phyloP scores from a whole-genome alignment of 106 monocot genomes.

The Gastrodia elata region DNA sequence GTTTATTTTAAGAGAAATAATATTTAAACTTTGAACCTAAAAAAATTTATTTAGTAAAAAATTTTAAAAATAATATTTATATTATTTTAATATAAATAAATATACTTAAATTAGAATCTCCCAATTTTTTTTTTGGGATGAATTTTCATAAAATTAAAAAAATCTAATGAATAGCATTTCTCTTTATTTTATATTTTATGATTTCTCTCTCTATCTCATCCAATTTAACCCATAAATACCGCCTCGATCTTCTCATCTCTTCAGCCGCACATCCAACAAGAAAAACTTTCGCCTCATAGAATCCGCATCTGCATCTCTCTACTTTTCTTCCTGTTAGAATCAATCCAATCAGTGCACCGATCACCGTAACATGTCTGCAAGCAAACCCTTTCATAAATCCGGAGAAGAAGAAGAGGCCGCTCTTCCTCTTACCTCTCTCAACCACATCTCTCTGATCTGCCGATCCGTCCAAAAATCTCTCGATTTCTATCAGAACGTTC shows the following conservation, averaged over 20 bases:
- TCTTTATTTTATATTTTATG: too few species aligned
- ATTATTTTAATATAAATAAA: too few species aligned
- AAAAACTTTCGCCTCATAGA: too few species aligned
- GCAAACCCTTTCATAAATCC: not conserved
- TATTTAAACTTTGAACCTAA: too few species aligned
- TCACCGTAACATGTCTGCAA: not conserved
- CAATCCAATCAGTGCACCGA: not conserved
- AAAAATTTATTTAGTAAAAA: too few species aligned
- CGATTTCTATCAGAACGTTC: constrained; percentile 72
- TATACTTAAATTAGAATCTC: too few species aligned
- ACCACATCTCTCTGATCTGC: constrained; percentile 76
- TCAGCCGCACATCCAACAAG: not conserved
- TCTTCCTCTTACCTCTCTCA: constrained; percentile 65
- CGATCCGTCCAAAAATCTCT: constrained; percentile 54
- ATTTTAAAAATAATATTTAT: too few species aligned
- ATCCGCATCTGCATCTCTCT: not conserved
- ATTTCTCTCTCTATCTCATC: not conserved
- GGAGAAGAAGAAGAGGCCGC: constrained; percentile 2
- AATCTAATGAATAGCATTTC: too few species aligned
- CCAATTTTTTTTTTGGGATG: too few species aligned
- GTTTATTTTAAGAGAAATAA: too few species aligned
- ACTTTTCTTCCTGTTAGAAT: not conserved
- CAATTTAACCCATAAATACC: not conserved
- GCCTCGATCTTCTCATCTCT: not conserved
- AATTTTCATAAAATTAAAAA: too few species aligned